phyloP scores from a whole-genome alignment of 2,329 filamentous ascomycete genomes.

The Aurifilum marmelostoma region DNA sequence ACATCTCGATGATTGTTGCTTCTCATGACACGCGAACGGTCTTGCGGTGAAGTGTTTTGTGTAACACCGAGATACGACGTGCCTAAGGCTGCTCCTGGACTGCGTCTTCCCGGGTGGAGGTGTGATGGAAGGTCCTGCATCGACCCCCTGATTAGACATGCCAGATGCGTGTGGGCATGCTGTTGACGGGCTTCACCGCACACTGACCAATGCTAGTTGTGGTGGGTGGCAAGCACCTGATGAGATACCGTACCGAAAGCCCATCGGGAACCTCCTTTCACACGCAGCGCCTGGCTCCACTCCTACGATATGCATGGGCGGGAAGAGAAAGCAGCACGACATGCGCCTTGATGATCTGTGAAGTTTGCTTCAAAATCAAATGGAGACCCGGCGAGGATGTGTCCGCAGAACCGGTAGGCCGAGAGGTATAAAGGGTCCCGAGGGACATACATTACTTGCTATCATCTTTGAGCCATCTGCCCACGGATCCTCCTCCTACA shows the following conservation, averaged over 20 bases:
- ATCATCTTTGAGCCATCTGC: too few relatives aligned
- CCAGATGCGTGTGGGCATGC: background rate
- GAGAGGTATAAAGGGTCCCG: conserved; percentile 2
- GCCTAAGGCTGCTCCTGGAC: background rate
- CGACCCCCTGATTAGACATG: background rate
- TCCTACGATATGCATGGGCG: background rate
- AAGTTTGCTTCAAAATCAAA: conserved; percentile 14
- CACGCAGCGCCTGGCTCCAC: background rate
- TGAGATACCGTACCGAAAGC: background rate
- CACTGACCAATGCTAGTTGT: conserved; percentile 8
- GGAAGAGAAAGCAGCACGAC: conserved; percentile 1
- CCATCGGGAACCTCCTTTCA: background rate
- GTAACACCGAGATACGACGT: background rate
- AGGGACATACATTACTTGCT: background rate
- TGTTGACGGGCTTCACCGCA: background rate
- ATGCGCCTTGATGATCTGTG: conserved; percentile 1
- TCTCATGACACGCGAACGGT: background rate
- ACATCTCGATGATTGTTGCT: background rate
- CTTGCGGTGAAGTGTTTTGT: background rate
- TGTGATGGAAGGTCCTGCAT: background rate
- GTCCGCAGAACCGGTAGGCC: background rate
- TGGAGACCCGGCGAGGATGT: too few relatives aligned
- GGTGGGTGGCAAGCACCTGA: background rate
- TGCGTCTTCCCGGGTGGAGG: background rate
- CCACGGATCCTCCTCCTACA: background rate